Conservation (phyloP, 768 basidiomycete genomes). For the Trichaptum fuscoviolaceum region DNA sequence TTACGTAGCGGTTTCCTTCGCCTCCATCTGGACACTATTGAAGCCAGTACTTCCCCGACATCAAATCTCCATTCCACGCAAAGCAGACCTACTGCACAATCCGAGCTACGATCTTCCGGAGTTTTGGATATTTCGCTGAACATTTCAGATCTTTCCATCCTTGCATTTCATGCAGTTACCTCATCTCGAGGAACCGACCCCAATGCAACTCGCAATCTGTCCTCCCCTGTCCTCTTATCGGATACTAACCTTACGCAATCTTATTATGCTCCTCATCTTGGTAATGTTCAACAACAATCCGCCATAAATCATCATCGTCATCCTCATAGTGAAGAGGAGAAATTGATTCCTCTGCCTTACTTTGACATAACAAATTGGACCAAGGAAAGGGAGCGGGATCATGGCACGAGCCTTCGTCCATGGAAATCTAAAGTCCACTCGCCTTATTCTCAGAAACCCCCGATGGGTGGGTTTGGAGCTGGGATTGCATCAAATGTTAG, state of each 20-base stretch:
- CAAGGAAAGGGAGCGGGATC: not conserved
- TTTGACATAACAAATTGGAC: conserved; percentile 67
- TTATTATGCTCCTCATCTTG: conserved; percentile 38
- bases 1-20: conserved; percentile 49
- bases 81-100: not conserved
- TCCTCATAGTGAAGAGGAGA: not conserved
- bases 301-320: not conserved
- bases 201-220: conserved; percentile 8
- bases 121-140: conserved; percentile 7
- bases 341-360: conserved; percentile 34
- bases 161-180: conserved; percentile 37
- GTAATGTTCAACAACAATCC: not conserved
- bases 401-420: not conserved
- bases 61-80: not conserved
- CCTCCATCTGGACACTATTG: conserved; percentile 37
- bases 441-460: not conserved
- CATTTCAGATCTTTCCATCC: conserved; percentile 52
- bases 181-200: not conserved
- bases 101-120: not conserved
- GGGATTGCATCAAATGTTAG: not conserved
- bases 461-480: not conserved
- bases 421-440: not conserved
- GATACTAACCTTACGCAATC: conserved; percentile 63
- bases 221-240: conserved; percentile 67
- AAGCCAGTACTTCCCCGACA: not conserved